A percentile compares a stretch with the other conserved stretches of the same genome.
phyloP scores from a whole-genome alignment of 2,329 filamentous ascomycete species.

The Pseudocercospora musae region DNA sequence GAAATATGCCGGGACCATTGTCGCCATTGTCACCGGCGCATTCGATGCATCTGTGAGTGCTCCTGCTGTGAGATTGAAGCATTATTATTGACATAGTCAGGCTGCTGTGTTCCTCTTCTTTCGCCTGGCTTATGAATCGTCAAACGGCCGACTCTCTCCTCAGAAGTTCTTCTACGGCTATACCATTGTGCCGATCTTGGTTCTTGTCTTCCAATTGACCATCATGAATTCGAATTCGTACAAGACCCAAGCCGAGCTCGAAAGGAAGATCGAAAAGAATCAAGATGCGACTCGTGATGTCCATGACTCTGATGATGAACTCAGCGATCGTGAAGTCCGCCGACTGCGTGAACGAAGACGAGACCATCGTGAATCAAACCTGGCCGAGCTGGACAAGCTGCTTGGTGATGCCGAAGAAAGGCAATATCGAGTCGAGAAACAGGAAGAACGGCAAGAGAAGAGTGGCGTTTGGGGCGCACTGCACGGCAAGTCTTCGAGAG shows the following conservation, averaged over 20 bases:
- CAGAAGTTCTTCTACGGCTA: constrained; percentile 50
- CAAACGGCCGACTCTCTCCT: constrained; percentile 40
- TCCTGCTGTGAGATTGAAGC: background rate
- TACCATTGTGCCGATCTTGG: constrained; percentile 45
- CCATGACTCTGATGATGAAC: constrained; percentile 57
- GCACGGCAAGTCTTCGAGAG: constrained; percentile 65
- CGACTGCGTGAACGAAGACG: constrained; percentile 53
- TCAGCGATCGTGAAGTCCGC: constrained; percentile 55
- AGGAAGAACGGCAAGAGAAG: constrained; percentile 27
- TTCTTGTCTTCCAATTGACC: constrained; percentile 44
- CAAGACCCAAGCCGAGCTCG: constrained; percentile 68
- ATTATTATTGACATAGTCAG: constrained; percentile 7
- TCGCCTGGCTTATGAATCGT: constrained; percentile 46
- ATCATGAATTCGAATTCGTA: constrained; percentile 47
- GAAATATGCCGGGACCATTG: constrained; percentile 46
- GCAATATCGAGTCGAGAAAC: constrained; percentile 18
- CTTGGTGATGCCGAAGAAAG: constrained; percentile 64
- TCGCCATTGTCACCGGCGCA: constrained; percentile 49
- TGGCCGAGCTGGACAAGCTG: constrained; percentile 71
- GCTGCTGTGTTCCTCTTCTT: constrained; percentile 49
- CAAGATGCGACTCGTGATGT: constrained; percentile 50
- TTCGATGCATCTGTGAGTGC: constrained; percentile 45
- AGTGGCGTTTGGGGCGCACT: constrained; percentile 84
- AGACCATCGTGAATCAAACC: constrained; percentile 59
- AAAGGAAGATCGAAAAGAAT: constrained; percentile 73